These are phyloP conservation scores for Nemania sp. DNA, from an alignment of 2,329 filamentous ascomycete genomes.

Conservation along the genomic window DNA sequence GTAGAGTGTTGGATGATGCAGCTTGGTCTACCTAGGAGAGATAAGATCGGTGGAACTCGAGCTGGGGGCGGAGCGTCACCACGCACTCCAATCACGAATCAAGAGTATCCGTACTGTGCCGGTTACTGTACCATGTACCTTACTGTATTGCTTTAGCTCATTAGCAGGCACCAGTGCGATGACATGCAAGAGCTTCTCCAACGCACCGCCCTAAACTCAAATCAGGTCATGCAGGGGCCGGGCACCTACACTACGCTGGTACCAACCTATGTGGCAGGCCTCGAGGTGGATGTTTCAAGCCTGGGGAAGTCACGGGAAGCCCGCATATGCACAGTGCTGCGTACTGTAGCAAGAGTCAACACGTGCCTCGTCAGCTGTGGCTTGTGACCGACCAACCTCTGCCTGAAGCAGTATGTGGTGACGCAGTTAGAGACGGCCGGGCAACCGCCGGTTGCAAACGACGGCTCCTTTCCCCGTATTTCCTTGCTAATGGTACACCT, in stretches of 20 bases:
- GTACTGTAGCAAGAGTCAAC: conserved; percentile 1
- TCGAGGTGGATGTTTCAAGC: conserved; percentile 16
- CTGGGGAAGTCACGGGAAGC: background rate
- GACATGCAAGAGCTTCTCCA: conserved; percentile 12
- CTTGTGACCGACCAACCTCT: conserved; percentile 21
- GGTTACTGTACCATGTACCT: background rate
- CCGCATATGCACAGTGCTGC: background rate
- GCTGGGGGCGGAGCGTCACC: conserved; percentile 19
- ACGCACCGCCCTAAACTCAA: conserved; percentile 22
- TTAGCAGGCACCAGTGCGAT: conserved; percentile 18
- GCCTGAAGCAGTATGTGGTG: conserved; percentile 22
- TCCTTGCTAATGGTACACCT: too few relatives aligned
- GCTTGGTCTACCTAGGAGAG: background rate
- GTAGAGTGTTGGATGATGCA: too few relatives aligned
- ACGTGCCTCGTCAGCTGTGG: conserved; percentile 21
- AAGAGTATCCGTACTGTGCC: background rate
- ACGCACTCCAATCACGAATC: background rate
- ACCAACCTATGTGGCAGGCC: background rate
- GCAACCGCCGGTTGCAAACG: background rate
- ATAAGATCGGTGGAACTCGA: conserved; percentile 10
- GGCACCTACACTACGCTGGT: too few relatives aligned
- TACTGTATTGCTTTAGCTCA: background rate
- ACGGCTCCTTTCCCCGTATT: too few relatives aligned
- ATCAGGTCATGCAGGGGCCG: conserved; percentile 8
- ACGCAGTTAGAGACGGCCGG: conserved; percentile 26